A percentile compares a stretch with the other conserved stretches of the same genome.
Conservation (phyloP, 768 basidiomycete genomes). For the Suillus ampliporus region DNA sequence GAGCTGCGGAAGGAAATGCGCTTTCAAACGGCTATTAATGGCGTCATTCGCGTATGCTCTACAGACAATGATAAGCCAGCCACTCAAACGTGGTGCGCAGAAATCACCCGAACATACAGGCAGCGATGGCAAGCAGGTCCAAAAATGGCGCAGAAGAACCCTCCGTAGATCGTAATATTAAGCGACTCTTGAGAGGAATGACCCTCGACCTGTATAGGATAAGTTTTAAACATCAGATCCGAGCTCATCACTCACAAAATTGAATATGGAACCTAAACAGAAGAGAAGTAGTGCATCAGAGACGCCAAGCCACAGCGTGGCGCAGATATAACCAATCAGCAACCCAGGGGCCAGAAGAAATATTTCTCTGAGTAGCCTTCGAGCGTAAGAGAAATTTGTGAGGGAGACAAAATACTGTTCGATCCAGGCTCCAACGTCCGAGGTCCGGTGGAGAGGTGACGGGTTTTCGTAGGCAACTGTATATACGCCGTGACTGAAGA, state of each 20-base stretch:
- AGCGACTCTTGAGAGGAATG: conserved; percentile 12
- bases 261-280: conserved; percentile 38
- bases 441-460: background rate
- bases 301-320: conserved; percentile 36
- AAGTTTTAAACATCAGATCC: background rate
- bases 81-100: background rate
- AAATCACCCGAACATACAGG: conserved; percentile 23
- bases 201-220: conserved; percentile 21
- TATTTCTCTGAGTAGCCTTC: conserved; percentile 22
- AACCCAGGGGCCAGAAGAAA: conserved; percentile 25
- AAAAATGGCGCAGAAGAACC: conserved; percentile 34
- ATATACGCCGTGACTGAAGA: conserved; percentile 27
- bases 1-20: conserved; percentile 45
- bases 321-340: conserved; percentile 31
- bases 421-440: conserved; percentile 2
- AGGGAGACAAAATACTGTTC: background rate
- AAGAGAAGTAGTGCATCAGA: conserved; percentile 43
- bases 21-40: conserved; percentile 39
- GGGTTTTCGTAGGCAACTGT: conserved; percentile 27
- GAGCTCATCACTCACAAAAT: conserved; percentile 20
- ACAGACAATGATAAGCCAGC: conserved; percentile 10
- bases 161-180: conserved; percentile 29
- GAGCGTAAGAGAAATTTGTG: conserved; percentile 8
- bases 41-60: conserved; percentile 25
- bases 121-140: conserved; percentile 28